Evolutionary conservation across 116 monocot species (phyloP), one percentile per base, ranked within the genome.

Genomic region (Iris pallida): DNA sequence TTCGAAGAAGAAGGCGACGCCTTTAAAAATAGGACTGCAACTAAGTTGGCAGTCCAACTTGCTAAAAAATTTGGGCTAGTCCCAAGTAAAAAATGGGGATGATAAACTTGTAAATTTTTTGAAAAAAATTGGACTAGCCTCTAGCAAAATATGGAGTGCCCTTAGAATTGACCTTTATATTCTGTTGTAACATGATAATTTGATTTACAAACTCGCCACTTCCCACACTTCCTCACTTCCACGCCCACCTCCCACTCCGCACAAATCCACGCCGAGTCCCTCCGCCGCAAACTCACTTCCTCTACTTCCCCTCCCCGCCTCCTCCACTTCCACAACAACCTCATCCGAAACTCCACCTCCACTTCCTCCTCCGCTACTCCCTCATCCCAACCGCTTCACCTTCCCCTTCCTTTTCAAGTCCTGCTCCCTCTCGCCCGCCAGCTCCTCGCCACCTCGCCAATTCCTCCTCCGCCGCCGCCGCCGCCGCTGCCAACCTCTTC

Each of bases 341-440:
- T 85, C 80, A 85, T 92, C 65, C 77, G 76, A n/a, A 58, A 80
- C 51, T 78, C 75, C 71, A 71, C 83, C 53, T 72, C 75, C 63
- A 81, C 69, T 47, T 68, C 16, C 78, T 92, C 79, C 78, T 80
- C 61, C 5, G 16, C 7, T 14, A 16, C 53, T 53, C 72, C 56
- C 55, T 85, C 20, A 0, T 7, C 53, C 86, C 72, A 83, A 79
- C 73, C 63, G 80, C 42, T 79, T 80, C 79, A 86, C 93, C 53
- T 84, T 80, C 74, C 88, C 89, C 13, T 79, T 78, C 64, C 72
- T 78, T 20, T 81, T 89, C 79, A 83, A 81, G 48, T 86, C 87
- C 65, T 58, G 70, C 55, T 16, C 82, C 42, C 57, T 57, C 10
- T 85, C 43, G 80, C 73, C 49, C 74, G 7, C 1, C 90, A 87